Base-by-base conservation (phyloP, 768 basidiomycete genomes). In the Tulasnella sp. region DNA sequence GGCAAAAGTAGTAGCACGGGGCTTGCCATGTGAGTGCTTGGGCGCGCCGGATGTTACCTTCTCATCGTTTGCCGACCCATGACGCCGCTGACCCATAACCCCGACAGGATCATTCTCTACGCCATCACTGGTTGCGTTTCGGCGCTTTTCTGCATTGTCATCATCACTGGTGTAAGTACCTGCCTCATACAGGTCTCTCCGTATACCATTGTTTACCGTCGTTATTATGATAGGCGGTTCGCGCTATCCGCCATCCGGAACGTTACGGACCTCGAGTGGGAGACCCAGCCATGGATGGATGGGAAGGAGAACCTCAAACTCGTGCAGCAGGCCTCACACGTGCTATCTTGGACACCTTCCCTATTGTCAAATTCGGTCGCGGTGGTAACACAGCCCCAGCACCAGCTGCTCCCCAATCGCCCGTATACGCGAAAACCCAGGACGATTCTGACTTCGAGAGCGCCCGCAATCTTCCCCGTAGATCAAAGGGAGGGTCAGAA, bases 331-430 rank as follows among this genome's bases (percentile, higher is more conserved):
- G 96, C 9, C 89, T 99, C 76, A 94, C 95, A 1, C 92, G 95
- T 28, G 97, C 97, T 28, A 96, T 99, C 80, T 88, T 99, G 78
- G 97, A 99, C 83, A 98, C 96, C 3, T 99, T 99, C 87, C 96
- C 97, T 5, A 87, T 98, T 82, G 92, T 97, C 86, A 96, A 96
- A 85, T 99, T 96, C 83, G 91, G 91, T 8, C 80, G 84, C 14
- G 85, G 83, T 42, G 37, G 48, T 24, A 76, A 72, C 46, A 74
- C 41, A 42, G 37, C 58, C 5, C n/a, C 78, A 11, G 40, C 34
- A n/a, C 79, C 72, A 44, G 22, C 22, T 14, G 16, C 4, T 42
- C 74, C 74, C n/a, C 46, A 31, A 2, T 9, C 28, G 12, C 40
- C 74, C 3, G 74, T 75, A 5, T 75, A 42, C 40, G 22, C 12